Evolutionary conservation across 768 basidiomycete genomes (phyloP), one percentile per base, ranked within the genome.

Genomic region (Boletus tomentosulus): DNA sequence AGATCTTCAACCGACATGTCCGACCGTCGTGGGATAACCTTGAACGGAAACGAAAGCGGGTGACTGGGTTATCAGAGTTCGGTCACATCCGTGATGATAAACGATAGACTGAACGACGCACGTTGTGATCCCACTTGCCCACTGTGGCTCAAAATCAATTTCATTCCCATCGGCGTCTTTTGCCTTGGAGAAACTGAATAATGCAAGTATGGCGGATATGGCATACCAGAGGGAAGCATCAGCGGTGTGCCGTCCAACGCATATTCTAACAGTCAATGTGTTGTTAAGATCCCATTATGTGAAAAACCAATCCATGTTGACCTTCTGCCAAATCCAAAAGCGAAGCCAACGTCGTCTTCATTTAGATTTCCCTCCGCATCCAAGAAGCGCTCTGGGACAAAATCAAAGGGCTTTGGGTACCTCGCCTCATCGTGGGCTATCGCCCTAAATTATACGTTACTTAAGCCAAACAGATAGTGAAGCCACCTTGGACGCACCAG

Each of bases 381-480:
- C 15, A 69, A 54, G 51, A 69, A 68, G 2, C 71, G 69, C 30
- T 67, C 64, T 6, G 73, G 73, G 25, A 57, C 55, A 57, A 73
- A 73, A n/a, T 47, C 59, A 45, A 56, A 63, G 0, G 73, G 71
- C 31, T 63, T 41, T 24, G 22, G 39, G 11, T 24, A 41, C 7
- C 22, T 41, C 22, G 10, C 22, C 22, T 41, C 22, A 41, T 24
- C 39, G 4, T 24, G 19, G 9, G 22, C 22, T 10, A 41, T 41
- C 39, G 22, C 37, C 37, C 37, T n/a, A n/a, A 8, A 16, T 37
- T 16, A 37, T 37, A n/a, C 16, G 7, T 6, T 9, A 19, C 19
- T n/a, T 6, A n/a, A n/a, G 6, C 37, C n/a, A 38, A n/a, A 7
- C 7, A 6, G 15, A 38, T 7, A 38, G 6, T 38, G 13, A 35